Percentiles rank a stretch among this genome's conserved stretches.
phyloP scores from a whole-genome alignment of 2,329 filamentous ascomycete genomes.

The Colletotrichum somersetense region DNA sequence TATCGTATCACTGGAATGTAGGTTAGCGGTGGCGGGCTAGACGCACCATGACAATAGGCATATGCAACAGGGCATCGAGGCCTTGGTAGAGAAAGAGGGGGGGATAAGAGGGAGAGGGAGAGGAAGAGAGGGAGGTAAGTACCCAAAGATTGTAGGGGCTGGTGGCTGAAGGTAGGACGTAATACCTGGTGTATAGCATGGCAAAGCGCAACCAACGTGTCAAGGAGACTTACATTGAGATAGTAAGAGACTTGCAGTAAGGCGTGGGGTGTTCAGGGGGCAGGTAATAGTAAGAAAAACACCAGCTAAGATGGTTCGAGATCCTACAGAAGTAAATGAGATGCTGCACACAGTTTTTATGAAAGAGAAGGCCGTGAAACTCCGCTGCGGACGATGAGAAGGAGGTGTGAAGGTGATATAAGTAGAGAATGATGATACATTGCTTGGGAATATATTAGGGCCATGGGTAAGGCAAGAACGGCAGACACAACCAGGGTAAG shows the following conservation, averaged over 20 bases:
- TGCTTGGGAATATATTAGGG: neutral
- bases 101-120: neutral
- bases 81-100: slow-evolving; percentile 8
- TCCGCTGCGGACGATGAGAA: neutral
- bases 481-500: neutral
- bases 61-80: slow-evolving; percentile 9
- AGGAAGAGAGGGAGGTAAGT: neutral
- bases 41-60: slow-evolving; percentile 1
- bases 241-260: slow-evolving; percentile 23
- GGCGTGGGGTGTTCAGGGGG: slow-evolving; percentile 3
- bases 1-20: slow-evolving; percentile 6
- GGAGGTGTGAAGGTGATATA: slow-evolving; percentile 18
- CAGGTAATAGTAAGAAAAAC: neutral
- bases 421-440: slow-evolving; percentile 16
- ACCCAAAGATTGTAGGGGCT: neutral
- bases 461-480: neutral
- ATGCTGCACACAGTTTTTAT: slow-evolving; percentile 1
- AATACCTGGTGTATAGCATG: neutral
- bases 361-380: neutral
- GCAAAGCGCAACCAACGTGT: slow-evolving; percentile 20
- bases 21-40: slow-evolving; percentile 14
- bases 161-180: neutral
- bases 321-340: slow-evolving; percentile 11
- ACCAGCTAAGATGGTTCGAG: neutral
- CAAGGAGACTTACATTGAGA: slow-evolving; percentile 21